These are phyloP conservation scores for Botrytis galanthina DNA, from an alignment of 2,329 filamentous ascomycete species.

Conservation along the genomic window DNA sequence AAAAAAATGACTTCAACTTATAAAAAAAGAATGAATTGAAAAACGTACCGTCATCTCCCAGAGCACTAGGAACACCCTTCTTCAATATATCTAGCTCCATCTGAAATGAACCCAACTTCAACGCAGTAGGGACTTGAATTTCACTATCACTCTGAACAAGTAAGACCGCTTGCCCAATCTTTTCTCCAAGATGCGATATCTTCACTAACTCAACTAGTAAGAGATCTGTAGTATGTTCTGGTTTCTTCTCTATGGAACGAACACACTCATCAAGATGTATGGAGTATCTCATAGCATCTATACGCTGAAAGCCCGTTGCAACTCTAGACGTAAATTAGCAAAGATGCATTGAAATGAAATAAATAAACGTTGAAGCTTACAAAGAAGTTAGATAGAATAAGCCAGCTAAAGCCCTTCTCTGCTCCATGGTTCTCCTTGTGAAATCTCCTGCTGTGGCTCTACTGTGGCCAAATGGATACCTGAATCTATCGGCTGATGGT, in stretches of 20 bases:
- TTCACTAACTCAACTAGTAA: conserved; percentile 12
- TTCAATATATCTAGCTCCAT: conserved; percentile 2
- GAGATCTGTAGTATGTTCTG: conserved; percentile 7
- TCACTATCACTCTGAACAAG: background rate
- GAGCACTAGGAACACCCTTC: background rate
- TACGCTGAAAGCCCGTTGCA: conserved; percentile 7
- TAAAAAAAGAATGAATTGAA: background rate
- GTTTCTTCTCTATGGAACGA: background rate
- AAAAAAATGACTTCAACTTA: background rate
- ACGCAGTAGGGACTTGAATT: background rate
- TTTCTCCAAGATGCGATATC: conserved; percentile 1
- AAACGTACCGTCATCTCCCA: background rate
- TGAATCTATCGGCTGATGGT: conserved; percentile 6
- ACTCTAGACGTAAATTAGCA: background rate
- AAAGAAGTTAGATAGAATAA: conserved; percentile 17
- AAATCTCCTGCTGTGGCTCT: conserved; percentile 2
- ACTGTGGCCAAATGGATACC: conserved; percentile 10
- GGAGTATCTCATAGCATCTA: conserved; percentile 17
- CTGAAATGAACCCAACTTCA: background rate
- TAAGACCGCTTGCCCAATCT: background rate
- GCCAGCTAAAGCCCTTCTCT: conserved; percentile 11
- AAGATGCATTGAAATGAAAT: background rate
- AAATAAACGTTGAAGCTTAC: background rate
- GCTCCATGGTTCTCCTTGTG: conserved; percentile 8
- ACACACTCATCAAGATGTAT: conserved; percentile 12